These are phyloP conservation scores for Fusarium bactridioides DNA, from an alignment of 2,329 filamentous ascomycete species.

Conservation along the genomic window DNA sequence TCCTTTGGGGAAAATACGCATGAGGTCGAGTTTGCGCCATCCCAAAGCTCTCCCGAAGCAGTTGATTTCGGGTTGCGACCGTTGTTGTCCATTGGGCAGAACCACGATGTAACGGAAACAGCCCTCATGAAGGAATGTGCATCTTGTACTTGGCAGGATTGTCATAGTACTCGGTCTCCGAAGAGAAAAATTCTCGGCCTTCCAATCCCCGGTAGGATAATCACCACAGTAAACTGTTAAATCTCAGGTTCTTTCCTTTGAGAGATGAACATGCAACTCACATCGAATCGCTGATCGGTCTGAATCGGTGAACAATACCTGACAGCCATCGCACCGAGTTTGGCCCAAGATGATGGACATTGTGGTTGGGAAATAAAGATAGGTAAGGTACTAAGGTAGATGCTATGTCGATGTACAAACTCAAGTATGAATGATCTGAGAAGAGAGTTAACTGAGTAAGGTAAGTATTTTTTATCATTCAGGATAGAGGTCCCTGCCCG, in stretches of 20 bases:
- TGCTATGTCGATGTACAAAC: neutral
- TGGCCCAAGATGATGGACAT: neutral
- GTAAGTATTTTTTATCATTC: neutral
- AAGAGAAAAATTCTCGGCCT: too few relatives aligned
- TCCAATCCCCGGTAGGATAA: neutral
- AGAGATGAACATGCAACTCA: too few relatives aligned
- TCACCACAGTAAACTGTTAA: fast-evolving
- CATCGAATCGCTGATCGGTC: neutral
- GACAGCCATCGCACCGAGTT: neutral
- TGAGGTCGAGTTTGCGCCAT: neutral
- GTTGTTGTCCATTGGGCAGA: fast-evolving
- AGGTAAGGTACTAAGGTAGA: neutral
- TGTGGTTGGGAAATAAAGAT: too few relatives aligned
- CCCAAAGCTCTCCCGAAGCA: neutral
- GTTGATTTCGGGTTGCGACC: neutral
- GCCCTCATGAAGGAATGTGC: neutral
- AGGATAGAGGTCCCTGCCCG: neutral
- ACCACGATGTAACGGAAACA: fast-evolving
- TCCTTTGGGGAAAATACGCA: neutral
- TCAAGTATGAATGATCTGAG: neutral
- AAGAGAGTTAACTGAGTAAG: neutral
- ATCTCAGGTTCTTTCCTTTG: too few relatives aligned
- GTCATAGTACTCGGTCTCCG: too few relatives aligned
- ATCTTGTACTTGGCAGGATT: neutral
- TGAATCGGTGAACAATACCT: neutral